A percentile compares a stretch with the other conserved stretches of the same genome.
These are phyloP conservation scores for Paecilomyces variotii DNA, from an alignment of 2,329 filamentous ascomycete species.

Conservation along the genomic window DNA sequence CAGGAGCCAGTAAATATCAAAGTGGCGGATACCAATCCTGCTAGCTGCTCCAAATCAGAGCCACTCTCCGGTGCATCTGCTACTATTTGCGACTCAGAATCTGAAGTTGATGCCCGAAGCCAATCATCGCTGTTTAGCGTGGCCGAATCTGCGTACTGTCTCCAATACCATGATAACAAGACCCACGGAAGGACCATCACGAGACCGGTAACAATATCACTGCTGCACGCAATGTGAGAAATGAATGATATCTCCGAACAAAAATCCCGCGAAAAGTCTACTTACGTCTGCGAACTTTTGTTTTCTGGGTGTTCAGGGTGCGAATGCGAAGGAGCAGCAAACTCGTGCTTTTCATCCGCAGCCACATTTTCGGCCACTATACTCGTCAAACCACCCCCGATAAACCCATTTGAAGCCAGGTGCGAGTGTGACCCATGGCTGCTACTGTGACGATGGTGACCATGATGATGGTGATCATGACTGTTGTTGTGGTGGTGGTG, in stretches of 20 bases:
- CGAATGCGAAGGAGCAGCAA: background rate
- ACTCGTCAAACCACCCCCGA: background rate
- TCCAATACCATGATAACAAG: slow-evolving; percentile 28
- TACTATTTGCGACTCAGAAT: background rate
- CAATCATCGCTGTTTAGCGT: background rate
- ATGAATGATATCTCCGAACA: background rate
- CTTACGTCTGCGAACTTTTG: background rate
- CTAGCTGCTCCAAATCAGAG: background rate
- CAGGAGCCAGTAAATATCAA: slow-evolving; percentile 23
- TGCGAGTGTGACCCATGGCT: slow-evolving; percentile 1
- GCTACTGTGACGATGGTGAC: slow-evolving; percentile 11
- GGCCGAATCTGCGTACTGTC: slow-evolving; percentile 14
- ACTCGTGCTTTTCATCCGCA: background rate
- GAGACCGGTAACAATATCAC: slow-evolving; percentile 43
- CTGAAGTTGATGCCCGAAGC: slow-evolving; percentile 5
- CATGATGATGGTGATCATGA: slow-evolving; percentile 19
- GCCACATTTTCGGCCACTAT: background rate
- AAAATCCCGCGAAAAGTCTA: slow-evolving; percentile 7
- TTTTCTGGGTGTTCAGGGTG: slow-evolving; percentile 1
- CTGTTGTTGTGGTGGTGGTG: slow-evolving; percentile 24
- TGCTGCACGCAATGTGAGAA: slow-evolving; percentile 23
- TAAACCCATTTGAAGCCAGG: background rate
- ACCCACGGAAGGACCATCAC: slow-evolving; percentile 33
- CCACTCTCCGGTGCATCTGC: background rate
- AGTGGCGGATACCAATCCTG: slow-evolving; percentile 19